Percentiles rank a stretch among this genome's conserved stretches.
phyloP scores from a whole-genome alignment of 2,329 filamentous ascomycete species.

The Aspergillus fumigatus region DNA sequence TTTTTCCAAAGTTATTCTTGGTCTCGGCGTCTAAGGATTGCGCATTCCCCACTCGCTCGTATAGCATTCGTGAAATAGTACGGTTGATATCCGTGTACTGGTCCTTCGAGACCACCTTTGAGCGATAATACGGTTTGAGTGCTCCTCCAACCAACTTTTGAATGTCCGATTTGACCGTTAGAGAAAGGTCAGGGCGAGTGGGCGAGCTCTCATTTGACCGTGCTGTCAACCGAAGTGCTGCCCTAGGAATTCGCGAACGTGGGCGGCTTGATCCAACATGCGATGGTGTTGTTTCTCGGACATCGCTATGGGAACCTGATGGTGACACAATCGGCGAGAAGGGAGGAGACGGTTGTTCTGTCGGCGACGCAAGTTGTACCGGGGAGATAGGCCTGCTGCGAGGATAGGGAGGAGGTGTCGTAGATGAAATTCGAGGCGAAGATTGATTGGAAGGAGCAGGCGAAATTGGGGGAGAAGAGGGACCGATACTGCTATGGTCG shows the following conservation, averaged over 20 bases:
- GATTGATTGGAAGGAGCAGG: slow-evolving; percentile 38
- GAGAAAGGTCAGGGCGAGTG: slow-evolving; percentile 61
- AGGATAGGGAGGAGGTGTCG: slow-evolving; percentile 36
- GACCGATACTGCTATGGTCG: slow-evolving; percentile 36
- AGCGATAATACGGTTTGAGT: slow-evolving; percentile 76
- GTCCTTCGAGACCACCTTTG: slow-evolving; percentile 74
- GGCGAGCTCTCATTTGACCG: slow-evolving; percentile 64
- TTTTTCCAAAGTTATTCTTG: slow-evolving; percentile 66
- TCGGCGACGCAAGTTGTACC: slow-evolving; percentile 30
- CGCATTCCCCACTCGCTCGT: slow-evolving; percentile 59
- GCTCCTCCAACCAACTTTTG: slow-evolving; percentile 81
- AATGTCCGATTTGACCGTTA: slow-evolving; percentile 81
- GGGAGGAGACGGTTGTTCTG: slow-evolving; percentile 27
- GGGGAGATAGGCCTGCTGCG: slow-evolving; percentile 33
- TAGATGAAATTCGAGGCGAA: slow-evolving; percentile 35
- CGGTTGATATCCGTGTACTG: slow-evolving; percentile 92
- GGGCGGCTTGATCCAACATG: slow-evolving; percentile 13
- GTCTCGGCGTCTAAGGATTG: slow-evolving; percentile 60
- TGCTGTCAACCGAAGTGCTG: slow-evolving; percentile 16
- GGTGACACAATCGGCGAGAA: slow-evolving; percentile 72
- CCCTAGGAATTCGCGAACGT: slow-evolving; percentile 23
- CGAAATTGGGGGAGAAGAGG: slow-evolving; percentile 40
- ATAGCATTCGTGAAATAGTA: slow-evolving; percentile 80
- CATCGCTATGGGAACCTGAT: slow-evolving; percentile 46
- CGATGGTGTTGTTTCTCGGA: slow-evolving; percentile 6